Base-by-base conservation (phyloP, 805 yeast genomes). In the Barnettozyma populi region DNA sequence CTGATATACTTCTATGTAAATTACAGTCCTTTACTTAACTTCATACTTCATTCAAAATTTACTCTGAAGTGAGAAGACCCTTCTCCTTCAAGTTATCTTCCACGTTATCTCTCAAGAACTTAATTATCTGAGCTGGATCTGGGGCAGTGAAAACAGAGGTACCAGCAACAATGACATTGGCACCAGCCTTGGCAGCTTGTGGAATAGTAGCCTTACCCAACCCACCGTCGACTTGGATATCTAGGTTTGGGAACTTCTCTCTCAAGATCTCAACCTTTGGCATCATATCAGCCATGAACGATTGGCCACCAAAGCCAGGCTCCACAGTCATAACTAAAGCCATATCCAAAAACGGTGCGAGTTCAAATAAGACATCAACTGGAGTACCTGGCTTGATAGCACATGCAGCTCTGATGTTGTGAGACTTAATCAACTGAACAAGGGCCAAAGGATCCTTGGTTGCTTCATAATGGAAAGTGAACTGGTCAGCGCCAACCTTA, bases 261-360 rank as follows among this genome's bases (percentile, higher is more conserved):
- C 99, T 81, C 57, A 94, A 73, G 27, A 72, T 73, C 57, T 80
- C 84, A 43, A 92, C 98, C 69, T 92, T 92, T 52, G 95, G 89
- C 98, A 94, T 90, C 97, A 92, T 90, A 50, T 81, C 87, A 18
- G 80, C 71, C 97, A 88, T 90, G 73, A 94, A 94, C 66, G 85
- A 86, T 70, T 94, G 99, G 41, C 99, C 99, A 20, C 99, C 99
- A 65, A 94, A 92, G 0, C 99, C 99, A 13, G 99, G 99, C 70
- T 94, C 99, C 32, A 94, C 98, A 2, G 99, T 94, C 98, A 92
- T 94, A 38, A 94, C 84, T 49, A 94, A 74, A n/a, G 88, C 90
- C 97, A 92, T 88, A 66, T 94, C 98, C 56, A 92, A 73, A 48
- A 78, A 71, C 42, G 83, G 84, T 23, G 84, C 92, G 51, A 87